These are phyloP conservation scores for Pythium oligandrum DNA, from an alignment of 352 stramenopile genomes.

Conservation along the genomic window DNA sequence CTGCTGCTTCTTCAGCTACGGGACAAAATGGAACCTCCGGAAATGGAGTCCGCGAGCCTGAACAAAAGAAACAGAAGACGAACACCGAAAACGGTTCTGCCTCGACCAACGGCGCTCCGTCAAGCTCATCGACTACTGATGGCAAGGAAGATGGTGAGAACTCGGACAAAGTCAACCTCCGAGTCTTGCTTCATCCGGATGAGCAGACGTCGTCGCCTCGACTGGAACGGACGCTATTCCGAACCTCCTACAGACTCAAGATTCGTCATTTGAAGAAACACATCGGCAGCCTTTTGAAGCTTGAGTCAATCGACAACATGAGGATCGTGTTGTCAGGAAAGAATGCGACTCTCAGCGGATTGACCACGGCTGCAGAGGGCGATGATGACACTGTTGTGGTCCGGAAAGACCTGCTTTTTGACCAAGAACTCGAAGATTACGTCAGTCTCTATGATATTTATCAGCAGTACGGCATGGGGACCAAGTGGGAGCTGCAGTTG, in stretches of 20 bases:
- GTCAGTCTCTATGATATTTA: conserved; percentile 78
- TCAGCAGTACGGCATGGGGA: conserved; percentile 72
- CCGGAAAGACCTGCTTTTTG: conserved; percentile 62
- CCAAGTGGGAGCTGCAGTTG: conserved; percentile 61
- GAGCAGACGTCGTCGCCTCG: conserved; percentile 26
- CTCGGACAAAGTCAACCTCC: conserved; percentile 48
- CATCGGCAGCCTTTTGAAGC: conserved; percentile 39
- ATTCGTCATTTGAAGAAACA: conserved; percentile 73
- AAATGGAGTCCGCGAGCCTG: neutral
- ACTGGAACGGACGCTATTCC: conserved; percentile 53
- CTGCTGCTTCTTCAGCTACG: conserved; percentile 7
- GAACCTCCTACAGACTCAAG: conserved; percentile 60
- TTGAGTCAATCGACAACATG: conserved; percentile 41
- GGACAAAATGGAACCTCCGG: neutral
- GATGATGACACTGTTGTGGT: conserved; percentile 13
- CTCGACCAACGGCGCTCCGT: neutral
- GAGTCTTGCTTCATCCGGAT: conserved; percentile 51
- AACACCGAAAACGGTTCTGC: neutral
- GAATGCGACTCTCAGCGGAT: conserved; percentile 50
- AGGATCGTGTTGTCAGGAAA: conserved; percentile 48
- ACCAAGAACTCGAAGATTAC: conserved; percentile 73
- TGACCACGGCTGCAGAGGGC: conserved; percentile 17
- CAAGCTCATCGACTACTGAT: neutral
- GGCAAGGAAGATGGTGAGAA: neutral
- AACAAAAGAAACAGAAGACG: conserved; percentile 1